Base-by-base conservation (phyloP, 108 stramenopile genomes). In the Cyclotella distinguenda region DNA sequence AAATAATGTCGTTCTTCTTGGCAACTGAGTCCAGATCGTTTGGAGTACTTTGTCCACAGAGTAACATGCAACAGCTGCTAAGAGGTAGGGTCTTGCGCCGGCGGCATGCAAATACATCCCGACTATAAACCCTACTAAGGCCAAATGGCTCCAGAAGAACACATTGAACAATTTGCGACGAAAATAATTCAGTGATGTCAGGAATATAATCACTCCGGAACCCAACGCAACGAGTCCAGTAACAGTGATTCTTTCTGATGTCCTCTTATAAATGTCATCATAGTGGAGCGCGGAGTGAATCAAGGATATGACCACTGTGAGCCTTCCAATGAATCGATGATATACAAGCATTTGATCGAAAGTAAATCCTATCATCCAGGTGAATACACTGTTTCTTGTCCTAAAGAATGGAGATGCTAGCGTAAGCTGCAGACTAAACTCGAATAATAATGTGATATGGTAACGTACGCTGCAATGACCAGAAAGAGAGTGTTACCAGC, bases 271-370 rank as follows among this genome's bases (percentile, higher is more conserved):
- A 21, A 70, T 40, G 18, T 44, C 36, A 13, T 60, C 48, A 35
- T 60, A 51, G 49, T 70, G 59, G 34, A 70, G 47, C n/a, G 28
- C n/a, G 34, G 68, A 51, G 52, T 70, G 68, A 43, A 70, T 70
- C 30, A 70, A 15, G 9, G 68, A 33, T 16, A n/a, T 21, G 16
- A 58, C 4, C 26, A 70, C 48, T 5, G 60, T 70, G 32, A 70
- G 26, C 23, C 59, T 23, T 7, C 68, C 68, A 50, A 70, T 51
- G 45, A 70, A 70, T 22, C 50, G 68, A 51, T 70, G 68, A 49
- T 60, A 70, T 11, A 70, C 46, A 38, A 70, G 38, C 2, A 48
- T 35, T 26, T 70, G 68, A 27, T 70, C 59, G 44, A 70, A 70
- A 25, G 68, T 30, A 18, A 68, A 34, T 4, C 68, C 68, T 42